Conservation (phyloP, 306 rosid genomes). For the Geum urbanum region DNA sequence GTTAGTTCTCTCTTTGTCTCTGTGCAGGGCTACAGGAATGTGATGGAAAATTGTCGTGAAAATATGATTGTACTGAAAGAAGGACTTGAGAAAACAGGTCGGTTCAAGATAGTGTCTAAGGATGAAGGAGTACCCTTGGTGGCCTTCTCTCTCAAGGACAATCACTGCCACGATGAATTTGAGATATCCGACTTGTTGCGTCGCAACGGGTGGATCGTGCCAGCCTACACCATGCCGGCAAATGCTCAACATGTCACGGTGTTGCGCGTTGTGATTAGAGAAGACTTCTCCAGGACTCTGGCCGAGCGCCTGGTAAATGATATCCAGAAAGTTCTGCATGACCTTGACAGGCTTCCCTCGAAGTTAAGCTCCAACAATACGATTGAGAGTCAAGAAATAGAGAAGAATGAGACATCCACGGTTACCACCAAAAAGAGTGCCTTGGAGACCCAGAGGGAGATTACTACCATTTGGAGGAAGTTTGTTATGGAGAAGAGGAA, state of each 20-base stretch:
- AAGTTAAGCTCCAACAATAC: conserved; percentile 30
- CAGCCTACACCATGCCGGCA: conserved; percentile 92
- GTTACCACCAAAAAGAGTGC: conserved; percentile 31
- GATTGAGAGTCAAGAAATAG: conserved; percentile 12
- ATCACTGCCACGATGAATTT: conserved; percentile 53
- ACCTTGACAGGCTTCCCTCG: conserved; percentile 60
- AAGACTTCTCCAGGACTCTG: conserved; percentile 80
- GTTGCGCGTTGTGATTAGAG: conserved; percentile 80
- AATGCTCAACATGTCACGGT: conserved; percentile 79
- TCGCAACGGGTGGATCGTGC: conserved; percentile 92
- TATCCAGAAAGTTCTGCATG: conserved; percentile 62
- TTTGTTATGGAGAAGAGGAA: conserved; percentile 72
- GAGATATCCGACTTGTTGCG: conserved; percentile 65
- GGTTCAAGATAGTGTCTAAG: conserved; percentile 69
- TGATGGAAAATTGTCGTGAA: conserved; percentile 87
- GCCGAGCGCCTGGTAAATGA: conserved; percentile 80
- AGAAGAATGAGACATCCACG: conserved; percentile 21
- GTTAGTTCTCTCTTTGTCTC: too few species aligned
- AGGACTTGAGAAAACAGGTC: conserved; percentile 62
- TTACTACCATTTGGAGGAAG: conserved; percentile 73
- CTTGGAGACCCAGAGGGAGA: conserved; percentile 58
- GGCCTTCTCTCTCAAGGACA: conserved; percentile 75
- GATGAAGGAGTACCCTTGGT: conserved; percentile 85
- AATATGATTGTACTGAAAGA: conserved; percentile 79
- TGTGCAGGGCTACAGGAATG: conserved; percentile 66